Evolutionary conservation across 2,329 filamentous ascomycete species (phyloP).

Genomic region (Exophiala xenobiotica): DNA sequence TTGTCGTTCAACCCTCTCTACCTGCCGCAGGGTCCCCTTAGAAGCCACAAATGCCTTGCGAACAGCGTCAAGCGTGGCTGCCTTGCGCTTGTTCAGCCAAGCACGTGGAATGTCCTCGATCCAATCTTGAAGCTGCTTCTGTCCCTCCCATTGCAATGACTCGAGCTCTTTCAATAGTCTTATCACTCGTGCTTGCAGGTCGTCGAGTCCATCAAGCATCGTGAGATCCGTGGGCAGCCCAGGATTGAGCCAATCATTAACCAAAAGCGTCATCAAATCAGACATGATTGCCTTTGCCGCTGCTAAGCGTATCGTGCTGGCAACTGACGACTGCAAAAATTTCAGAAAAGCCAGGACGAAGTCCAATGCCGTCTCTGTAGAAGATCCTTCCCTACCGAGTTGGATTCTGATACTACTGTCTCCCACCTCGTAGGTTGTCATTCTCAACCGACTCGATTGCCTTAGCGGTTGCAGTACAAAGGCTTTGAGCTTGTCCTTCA

Average conservation of each 20-base stretch:
- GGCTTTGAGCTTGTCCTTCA: slow-evolving; percentile 21
- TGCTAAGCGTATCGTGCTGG: slow-evolving; percentile 48
- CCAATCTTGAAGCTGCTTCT: slow-evolving; percentile 71
- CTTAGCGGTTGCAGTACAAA: slow-evolving; percentile 25
- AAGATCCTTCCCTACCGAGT: slow-evolving; percentile 31
- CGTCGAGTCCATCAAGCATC: slow-evolving; percentile 70
- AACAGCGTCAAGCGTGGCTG: slow-evolving; percentile 73
- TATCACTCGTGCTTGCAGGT: slow-evolving; percentile 63
- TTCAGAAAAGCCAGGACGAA: slow-evolving; percentile 47
- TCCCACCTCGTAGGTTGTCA: slow-evolving; percentile 26
- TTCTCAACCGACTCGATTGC: slow-evolving; percentile 13
- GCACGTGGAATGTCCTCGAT: slow-evolving; percentile 73
- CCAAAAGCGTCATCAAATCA: slow-evolving; percentile 65
- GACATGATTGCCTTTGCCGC: slow-evolving; percentile 71
- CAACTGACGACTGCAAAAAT: slow-evolving; percentile 54
- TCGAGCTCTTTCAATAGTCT: slow-evolving; percentile 65
- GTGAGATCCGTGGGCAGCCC: slow-evolving; percentile 73
- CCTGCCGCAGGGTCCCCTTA: slow-evolving; percentile 65
- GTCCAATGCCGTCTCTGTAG: slow-evolving; percentile 41
- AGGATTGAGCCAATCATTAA: slow-evolving; percentile 71
- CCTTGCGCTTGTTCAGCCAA: slow-evolving; percentile 83
- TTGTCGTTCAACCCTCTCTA: slow-evolving; percentile 83
- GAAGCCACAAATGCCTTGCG: slow-evolving; percentile 67
- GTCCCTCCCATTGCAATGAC: slow-evolving; percentile 61
- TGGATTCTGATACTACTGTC: slow-evolving; percentile 34